phyloP scores from a whole-genome alignment of 2,329 filamentous ascomycete genomes.

The Coniella lustricola region DNA sequence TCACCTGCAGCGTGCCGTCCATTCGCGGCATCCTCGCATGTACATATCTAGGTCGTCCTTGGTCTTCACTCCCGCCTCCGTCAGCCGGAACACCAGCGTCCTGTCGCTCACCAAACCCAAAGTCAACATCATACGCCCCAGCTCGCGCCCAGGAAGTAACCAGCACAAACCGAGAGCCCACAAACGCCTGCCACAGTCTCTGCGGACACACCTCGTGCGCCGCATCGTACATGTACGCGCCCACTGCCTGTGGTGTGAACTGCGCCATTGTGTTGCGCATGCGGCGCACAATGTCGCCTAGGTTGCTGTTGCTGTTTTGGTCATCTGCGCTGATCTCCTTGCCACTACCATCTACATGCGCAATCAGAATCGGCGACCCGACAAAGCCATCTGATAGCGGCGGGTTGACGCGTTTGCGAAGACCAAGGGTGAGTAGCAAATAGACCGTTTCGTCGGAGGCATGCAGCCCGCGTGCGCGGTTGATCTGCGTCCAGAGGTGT shows the following conservation, averaged over 20 bases:
- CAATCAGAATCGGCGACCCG: slow-evolving; percentile 37
- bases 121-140: slow-evolving; percentile 34
- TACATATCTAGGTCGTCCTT: slow-evolving; percentile 27
- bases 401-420: slow-evolving; percentile 31
- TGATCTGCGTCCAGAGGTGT: slow-evolving; percentile 38
- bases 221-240: slow-evolving; percentile 34
- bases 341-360: slow-evolving; percentile 24
- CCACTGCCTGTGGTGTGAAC: slow-evolving; percentile 32
- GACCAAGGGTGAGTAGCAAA: slow-evolving; percentile 34
- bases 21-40: slow-evolving; percentile 34
- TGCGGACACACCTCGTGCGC: slow-evolving; percentile 38
- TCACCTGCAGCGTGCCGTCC: slow-evolving; percentile 36
- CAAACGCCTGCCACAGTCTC: slow-evolving; percentile 39
- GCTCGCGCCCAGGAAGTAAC: slow-evolving; percentile 37
- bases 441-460: slow-evolving; percentile 26
- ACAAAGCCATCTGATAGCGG: slow-evolving; percentile 33
- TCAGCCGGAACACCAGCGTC: too few species aligned
- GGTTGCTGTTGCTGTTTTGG: not conserved
- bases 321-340: not conserved
- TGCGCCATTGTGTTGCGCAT: slow-evolving; percentile 29
- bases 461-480: slow-evolving; percentile 29
- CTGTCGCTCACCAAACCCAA: slow-evolving; percentile 19
- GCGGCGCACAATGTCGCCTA: slow-evolving; percentile 21
- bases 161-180: slow-evolving; percentile 34
- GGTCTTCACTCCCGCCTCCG: slow-evolving; percentile 1